Evolutionary conservation across 192 early-diverging fungal species (phyloP), one percentile per base, ranked within the genome.

Genomic region (Diversispora epigaea): DNA sequence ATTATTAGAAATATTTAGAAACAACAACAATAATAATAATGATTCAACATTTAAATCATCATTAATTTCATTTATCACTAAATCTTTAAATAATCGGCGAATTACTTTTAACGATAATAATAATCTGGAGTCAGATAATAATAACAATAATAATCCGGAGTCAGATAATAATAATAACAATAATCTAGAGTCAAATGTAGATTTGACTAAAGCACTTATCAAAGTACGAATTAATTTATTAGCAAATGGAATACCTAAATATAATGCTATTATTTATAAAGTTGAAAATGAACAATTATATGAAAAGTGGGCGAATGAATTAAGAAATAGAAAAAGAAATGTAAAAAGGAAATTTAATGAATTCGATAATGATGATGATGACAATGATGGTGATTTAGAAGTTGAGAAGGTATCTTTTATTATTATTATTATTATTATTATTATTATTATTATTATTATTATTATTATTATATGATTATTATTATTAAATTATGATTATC

Each of bases 221-320:
- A 79, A 86, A 52, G 83, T 90, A 4, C 74, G 87, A 3, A 56
- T 93, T 11, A 77, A 76, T 41, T 82, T 87, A 58, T 66, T 89
- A 44, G 77, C 80, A 19, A 52, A 81, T 14, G 90, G 92, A 12
- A 80, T 76, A 17, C 79, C 84, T 19, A 78, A 76, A 0, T 77
- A 81, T 45, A 82, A 85, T 61, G 87, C 84, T 3, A 84, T 87
- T 68, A 85, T 92, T 40, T 91, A 89, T 77, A 55, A 76, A 2
- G 77, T 86, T 21, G 75, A 81, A 3, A 78, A 85, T 4, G 3
- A 14, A 55, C 74, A 80, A 11, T 77, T 78, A 6, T 86, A 89
- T 75, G 60, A 79, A 32, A 78, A 82, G 41, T 88, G 84, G 85
- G 68, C 65, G 3, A 68, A 74, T 0, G 7, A 54, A 22, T 43